These are phyloP conservation scores for Arabidopsis thaliana DNA, from an alignment of 345 rosid genomes.

Conservation along the genomic window TAIR10.1 NC_003076.8:25975501-25976000, in stretches of 20 bases:
- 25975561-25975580: not conserved
- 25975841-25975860: slow-evolving; percentile 41
- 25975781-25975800: slow-evolving; percentile 24
- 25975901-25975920: slow-evolving; percentile 24
- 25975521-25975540: slow-evolving; percentile 66
- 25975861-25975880: slow-evolving; percentile 35
- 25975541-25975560: slow-evolving; percentile 52
- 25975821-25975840: slow-evolving; percentile 25
- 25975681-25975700: slow-evolving; percentile 11
- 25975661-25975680: slow-evolving; percentile 48
- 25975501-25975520: slow-evolving; percentile 68
- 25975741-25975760: slow-evolving; percentile 33
- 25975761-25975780: slow-evolving; percentile 38
- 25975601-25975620: slow-evolving; percentile 38
- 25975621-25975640: slow-evolving; percentile 33
- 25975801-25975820: slow-evolving; percentile 43
- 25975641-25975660: slow-evolving; percentile 24
- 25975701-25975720: slow-evolving; percentile 40
- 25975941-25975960: slow-evolving; percentile 34
- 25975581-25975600: slow-evolving; percentile 5
- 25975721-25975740: slow-evolving; percentile 44
- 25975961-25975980: slow-evolving; percentile 54
- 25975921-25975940: slow-evolving; percentile 43
- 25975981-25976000: slow-evolving; percentile 62
- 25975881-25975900: not conserved